Evolutionary conservation across 2,329 filamentous ascomycete species (phyloP), one percentile per base, ranked within the genome.

Genomic region (Thyridium curvatum): DNA sequence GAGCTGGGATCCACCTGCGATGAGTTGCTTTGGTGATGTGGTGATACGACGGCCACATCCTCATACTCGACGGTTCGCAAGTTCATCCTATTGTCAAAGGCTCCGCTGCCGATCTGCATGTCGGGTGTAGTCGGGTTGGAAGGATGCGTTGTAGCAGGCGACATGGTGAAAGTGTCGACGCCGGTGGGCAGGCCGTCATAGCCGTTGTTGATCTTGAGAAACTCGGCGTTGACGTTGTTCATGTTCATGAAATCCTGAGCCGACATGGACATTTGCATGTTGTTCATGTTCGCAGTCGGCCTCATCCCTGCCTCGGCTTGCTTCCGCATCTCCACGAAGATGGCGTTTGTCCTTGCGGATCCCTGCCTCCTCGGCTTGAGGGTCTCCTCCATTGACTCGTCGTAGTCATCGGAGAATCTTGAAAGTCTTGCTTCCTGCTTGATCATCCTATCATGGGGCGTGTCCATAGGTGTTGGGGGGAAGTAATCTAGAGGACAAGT

Each of bases 401-500:
- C 79, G 46, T 79, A 80, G 34, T 68, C 69, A 18, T 81, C 76
- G 3, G 70, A 57, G 52, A 83, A 83, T 39, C 82, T 60, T 48
- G 58, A 64, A 3, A 65, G 64, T 4, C 60, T 58, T 13, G 58
- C 45, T 18, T 39, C 55, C 30, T 66, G 61, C 59, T 71, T 71
- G 33, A 57, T 51, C 32, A 63, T 50, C 36, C 64, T 61, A 44
- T 71, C 61, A 45, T 72, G 69, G 32, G 82, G 81, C 15, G 79
- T 84, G 38, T 79, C 76, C 51, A 73, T 74, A 38, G 84, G 82
- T 18, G 83, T 86, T 34, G 81, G 74, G 41, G 82, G 82, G 47
- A 77, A 76, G 50, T 78, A 82, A 47, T 66, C 80, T 81, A 42
- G 5, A n/a, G 14, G 13, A n/a, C 13, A 9, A 3, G 42, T 16